These are phyloP conservation scores for Ganoderma meredithae DNA, from an alignment of 1,284 basidiomycete genomes.

Conservation along the genomic window DNA sequence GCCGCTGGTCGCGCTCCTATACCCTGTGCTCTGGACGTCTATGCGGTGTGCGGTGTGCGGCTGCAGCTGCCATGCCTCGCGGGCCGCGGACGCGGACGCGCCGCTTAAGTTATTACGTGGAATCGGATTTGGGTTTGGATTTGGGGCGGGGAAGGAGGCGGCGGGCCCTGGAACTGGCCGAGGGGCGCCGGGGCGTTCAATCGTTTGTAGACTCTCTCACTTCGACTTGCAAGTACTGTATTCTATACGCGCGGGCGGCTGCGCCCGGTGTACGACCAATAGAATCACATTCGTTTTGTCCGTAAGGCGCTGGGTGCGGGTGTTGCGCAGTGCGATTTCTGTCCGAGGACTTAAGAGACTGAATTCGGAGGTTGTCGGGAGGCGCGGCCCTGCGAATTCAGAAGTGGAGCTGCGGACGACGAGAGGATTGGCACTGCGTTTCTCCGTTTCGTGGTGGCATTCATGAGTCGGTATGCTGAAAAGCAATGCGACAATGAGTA, in stretches of 20 bases:
- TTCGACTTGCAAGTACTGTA: neutral
- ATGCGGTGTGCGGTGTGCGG: neutral
- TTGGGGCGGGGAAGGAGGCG: neutral
- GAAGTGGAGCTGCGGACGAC: neutral
- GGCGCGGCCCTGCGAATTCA: neutral
- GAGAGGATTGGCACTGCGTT: neutral
- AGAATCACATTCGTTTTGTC: neutral
- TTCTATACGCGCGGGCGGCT: neutral
- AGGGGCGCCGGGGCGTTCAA: conserved; percentile 10
- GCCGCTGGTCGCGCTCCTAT: neutral
- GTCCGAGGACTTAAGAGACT: neutral
- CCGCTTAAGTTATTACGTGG: neutral
- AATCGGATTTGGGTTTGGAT: neutral
- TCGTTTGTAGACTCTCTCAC: conserved; percentile 2
- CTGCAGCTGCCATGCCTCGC: neutral
- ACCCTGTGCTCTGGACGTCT: neutral
- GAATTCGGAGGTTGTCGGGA: neutral
- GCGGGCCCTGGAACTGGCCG: conserved; percentile 6
- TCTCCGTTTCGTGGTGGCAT: neutral
- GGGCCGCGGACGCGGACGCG: neutral
- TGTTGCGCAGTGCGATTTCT: neutral
- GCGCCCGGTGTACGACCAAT: neutral
- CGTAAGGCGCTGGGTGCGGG: neutral
- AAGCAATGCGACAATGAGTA: neutral
- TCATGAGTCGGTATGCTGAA: neutral